Conservation (phyloP, 129 eudicot genomes). For the Arctium lappa region DNA sequence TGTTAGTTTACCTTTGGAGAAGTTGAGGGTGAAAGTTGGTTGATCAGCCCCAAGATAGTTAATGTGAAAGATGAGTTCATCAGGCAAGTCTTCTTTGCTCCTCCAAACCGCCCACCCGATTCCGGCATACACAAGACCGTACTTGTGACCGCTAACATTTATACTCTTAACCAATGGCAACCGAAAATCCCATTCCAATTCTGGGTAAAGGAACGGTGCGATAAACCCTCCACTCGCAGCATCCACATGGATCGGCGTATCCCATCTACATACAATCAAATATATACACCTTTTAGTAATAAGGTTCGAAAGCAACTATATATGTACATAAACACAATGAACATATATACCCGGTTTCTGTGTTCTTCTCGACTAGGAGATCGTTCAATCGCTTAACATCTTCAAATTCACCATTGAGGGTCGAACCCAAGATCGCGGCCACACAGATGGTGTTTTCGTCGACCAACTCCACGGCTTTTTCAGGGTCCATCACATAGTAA, state of each 20-base stretch:
- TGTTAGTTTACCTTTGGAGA: constrained; percentile 66
- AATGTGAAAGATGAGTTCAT: constrained; percentile 80
- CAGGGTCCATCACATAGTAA: constrained; percentile 84
- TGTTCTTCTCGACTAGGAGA: constrained; percentile 61
- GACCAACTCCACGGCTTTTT: constrained; percentile 73
- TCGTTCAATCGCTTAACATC: constrained; percentile 74
- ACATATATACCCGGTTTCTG: constrained; percentile 42
- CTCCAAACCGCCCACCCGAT: constrained; percentile 91
- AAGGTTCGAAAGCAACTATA: background rate
- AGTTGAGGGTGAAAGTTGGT: constrained; percentile 90
- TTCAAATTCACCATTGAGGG: constrained; percentile 85
- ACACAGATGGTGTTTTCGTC: constrained; percentile 93
- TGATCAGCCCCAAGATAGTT: constrained; percentile 94
- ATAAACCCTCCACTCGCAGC: constrained; percentile 96
- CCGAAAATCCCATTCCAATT: constrained; percentile 80
- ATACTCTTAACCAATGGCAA: constrained; percentile 87
- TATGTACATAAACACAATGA: too few relatives aligned
- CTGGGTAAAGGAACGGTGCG: constrained; percentile 83
- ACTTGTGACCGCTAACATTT: constrained; percentile 87
- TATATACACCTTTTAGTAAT: background rate
- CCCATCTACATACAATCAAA: constrained; percentile 48
- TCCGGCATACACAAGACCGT: constrained; percentile 89
- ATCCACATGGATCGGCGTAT: constrained; percentile 86
- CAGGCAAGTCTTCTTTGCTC: constrained; percentile 82
- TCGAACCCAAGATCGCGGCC: constrained; percentile 83